A percentile compares a stretch with the other conserved stretches of the same genome.
Evolutionary conservation across 345 rosid species (phyloP).

Genomic region (Lepidium africanum): DNA sequence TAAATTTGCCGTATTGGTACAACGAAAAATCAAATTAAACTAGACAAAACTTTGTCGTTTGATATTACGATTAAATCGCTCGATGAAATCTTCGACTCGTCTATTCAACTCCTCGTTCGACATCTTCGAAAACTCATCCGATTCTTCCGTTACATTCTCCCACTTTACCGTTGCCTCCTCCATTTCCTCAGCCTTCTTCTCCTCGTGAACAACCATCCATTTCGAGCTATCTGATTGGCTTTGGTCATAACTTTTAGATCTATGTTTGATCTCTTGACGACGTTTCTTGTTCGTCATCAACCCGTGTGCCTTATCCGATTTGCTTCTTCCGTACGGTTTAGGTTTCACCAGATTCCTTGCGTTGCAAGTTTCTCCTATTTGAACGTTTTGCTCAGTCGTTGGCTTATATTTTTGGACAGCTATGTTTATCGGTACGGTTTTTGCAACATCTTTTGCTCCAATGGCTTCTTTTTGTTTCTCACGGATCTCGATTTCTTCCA

Average conservation of each 20-base stretch:
- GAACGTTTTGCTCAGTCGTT: neutral
- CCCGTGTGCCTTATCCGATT: slow-evolving; percentile 1
- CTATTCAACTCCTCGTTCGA: slow-evolving; percentile 64
- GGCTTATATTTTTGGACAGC: neutral
- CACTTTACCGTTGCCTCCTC: slow-evolving; percentile 1
- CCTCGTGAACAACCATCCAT: slow-evolving; percentile 11
- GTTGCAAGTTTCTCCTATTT: neutral
- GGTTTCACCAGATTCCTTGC: neutral
- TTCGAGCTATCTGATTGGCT: slow-evolving; percentile 15
- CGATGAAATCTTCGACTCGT: slow-evolving; percentile 77
- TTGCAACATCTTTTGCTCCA: neutral
- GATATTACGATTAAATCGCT: slow-evolving; percentile 48
- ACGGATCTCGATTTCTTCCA: neutral
- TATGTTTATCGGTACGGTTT: neutral
- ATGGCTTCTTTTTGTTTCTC: neutral
- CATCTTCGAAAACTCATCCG: slow-evolving; percentile 52
- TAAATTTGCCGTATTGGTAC: neutral
- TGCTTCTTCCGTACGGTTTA: slow-evolving; percentile 19
- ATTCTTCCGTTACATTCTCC: slow-evolving; percentile 30
- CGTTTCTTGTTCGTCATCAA: neutral
- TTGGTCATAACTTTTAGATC: slow-evolving; percentile 1
- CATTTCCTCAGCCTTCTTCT: neutral
- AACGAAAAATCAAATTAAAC: neutral
- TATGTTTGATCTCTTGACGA: neutral
- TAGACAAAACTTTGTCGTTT: slow-evolving; percentile 34